Evolutionary conservation across 2,329 filamentous ascomycete genomes (phyloP).

Genomic region (Phyllosticta citrichinensis): DNA sequence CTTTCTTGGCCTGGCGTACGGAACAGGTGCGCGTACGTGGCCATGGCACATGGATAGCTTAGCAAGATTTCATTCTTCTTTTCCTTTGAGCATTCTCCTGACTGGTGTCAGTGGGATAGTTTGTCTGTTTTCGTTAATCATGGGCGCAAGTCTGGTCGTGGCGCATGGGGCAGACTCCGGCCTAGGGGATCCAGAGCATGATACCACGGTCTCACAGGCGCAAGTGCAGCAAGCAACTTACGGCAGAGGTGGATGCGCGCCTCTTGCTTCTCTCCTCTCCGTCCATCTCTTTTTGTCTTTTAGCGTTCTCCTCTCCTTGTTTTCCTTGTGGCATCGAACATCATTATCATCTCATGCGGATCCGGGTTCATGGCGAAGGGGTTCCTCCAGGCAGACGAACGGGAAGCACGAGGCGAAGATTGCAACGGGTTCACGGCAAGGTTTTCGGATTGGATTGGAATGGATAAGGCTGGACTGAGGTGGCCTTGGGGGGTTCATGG

Average conservation of each 20-base stretch:
- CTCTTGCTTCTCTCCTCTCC: not conserved
- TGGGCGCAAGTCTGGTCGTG: constrained; percentile 8
- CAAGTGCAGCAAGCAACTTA: constrained; percentile 3
- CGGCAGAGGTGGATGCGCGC: not conserved
- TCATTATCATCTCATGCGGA: not conserved
- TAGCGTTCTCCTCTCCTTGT: not conserved
- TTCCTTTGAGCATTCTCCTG: not conserved
- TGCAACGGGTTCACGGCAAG: no score
- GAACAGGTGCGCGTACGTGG: not conserved
- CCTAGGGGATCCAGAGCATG: constrained; percentile 7
- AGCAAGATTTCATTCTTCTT: not conserved
- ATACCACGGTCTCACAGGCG: constrained; percentile 9
- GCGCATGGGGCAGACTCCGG: constrained; percentile 7
- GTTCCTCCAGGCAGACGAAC: no score
- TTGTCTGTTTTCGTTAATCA: not conserved
- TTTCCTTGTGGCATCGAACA: not conserved
- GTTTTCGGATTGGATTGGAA: no score
- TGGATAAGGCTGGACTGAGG: no score
- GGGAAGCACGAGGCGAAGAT: no score
- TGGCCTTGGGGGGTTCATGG: no score
- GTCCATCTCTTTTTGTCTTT: not conserved
- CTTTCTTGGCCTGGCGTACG: not conserved
- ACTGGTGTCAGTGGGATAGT: not conserved
- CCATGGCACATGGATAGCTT: not conserved
- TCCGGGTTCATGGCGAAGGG: no score